A percentile compares a stretch with the other conserved stretches of the same genome.
These are phyloP conservation scores for Mikania micrantha DNA, from an alignment of 129 eudicot species.

Conservation along the genomic window DNA sequence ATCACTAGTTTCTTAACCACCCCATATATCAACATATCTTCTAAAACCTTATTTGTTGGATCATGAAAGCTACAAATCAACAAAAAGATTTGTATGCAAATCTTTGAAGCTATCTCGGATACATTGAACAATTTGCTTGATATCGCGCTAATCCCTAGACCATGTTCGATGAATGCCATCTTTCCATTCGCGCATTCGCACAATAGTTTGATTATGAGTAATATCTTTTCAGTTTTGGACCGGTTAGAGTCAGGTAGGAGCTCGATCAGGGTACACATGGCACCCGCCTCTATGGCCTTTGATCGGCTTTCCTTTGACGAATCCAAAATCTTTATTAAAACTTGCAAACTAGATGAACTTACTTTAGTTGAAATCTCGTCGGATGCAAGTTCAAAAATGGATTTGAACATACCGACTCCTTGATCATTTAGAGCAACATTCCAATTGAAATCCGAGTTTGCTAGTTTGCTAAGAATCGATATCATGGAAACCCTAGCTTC, in stretches of 20 bases:
- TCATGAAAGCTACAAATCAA: constrained; percentile 41
- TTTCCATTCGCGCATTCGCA: constrained; percentile 58
- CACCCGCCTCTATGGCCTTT: constrained; percentile 65
- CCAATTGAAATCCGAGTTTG: constrained; percentile 35
- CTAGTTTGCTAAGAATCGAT: constrained; percentile 33
- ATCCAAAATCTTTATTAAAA: constrained; percentile 34
- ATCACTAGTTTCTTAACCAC: constrained; percentile 48
- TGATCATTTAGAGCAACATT: constrained; percentile 31
- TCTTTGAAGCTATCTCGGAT: constrained; percentile 32
- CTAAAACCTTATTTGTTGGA: constrained; percentile 44
- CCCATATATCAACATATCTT: constrained; percentile 51
- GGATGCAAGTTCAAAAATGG: constrained; percentile 51
- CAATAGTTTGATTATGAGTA: constrained; percentile 37
- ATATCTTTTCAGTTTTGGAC: constrained; percentile 42
- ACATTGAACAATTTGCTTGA: constrained; percentile 46
- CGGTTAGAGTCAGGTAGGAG: constrained; percentile 46
- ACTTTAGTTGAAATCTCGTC: constrained; percentile 47
- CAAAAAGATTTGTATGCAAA: constrained; percentile 45
- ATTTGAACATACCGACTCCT: constrained; percentile 48
- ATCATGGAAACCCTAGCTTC: constrained; percentile 47
- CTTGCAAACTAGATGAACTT: constrained; percentile 42
- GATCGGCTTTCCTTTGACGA: constrained; percentile 41
- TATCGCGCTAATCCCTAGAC: constrained; percentile 40
- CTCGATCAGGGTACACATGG: constrained; percentile 48
- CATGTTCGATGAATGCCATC: constrained; percentile 48